Percentiles rank a stretch among this genome's conserved stretches.
Conservation (phyloP, 1,284 basidiomycete species). For the Irpex lacteus region DNA sequence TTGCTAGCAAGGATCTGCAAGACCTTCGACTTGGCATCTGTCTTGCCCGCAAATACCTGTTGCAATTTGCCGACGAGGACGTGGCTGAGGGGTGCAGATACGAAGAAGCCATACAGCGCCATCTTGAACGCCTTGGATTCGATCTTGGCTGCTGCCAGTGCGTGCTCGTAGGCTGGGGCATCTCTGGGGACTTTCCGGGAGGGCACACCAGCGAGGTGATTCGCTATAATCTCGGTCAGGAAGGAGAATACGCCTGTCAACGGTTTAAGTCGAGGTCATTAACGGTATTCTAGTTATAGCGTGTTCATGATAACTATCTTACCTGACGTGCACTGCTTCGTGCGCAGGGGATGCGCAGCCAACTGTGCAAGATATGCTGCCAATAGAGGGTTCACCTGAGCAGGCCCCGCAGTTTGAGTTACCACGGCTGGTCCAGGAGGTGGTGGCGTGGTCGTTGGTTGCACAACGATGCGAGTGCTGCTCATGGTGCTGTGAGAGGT, state of each 20-base stretch:
- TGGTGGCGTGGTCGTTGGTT: neutral
- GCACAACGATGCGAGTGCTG: slow-evolving; percentile 4
- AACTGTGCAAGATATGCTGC: slow-evolving; percentile 65
- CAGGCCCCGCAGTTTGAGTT: slow-evolving; percentile 20
- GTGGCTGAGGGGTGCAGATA: slow-evolving; percentile 85
- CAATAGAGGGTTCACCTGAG: slow-evolving; percentile 51
- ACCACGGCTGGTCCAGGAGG: neutral
- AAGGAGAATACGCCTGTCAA: slow-evolving; percentile 63
- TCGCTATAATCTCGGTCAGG: slow-evolving; percentile 79
- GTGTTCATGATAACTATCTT: slow-evolving; percentile 15
- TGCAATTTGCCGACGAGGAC: slow-evolving; percentile 71
- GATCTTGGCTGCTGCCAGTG: slow-evolving; percentile 56
- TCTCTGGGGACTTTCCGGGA: slow-evolving; percentile 47
- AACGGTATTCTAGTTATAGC: neutral
- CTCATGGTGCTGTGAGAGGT: neutral
- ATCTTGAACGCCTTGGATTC: slow-evolving; percentile 74
- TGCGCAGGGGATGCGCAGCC: slow-evolving; percentile 63
- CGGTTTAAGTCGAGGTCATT: neutral
- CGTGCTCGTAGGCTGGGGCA: slow-evolving; percentile 49
- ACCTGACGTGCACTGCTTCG: slow-evolving; percentile 74
- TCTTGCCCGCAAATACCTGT: slow-evolving; percentile 74
- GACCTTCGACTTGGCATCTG: slow-evolving; percentile 56
- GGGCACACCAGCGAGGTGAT: slow-evolving; percentile 62
- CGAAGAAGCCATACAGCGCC: slow-evolving; percentile 79
- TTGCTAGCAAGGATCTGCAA: slow-evolving; percentile 79